These are phyloP conservation scores for Ustilaginoidea virens DNA, from an alignment of 2,329 filamentous ascomycete genomes.

Conservation along the genomic window DNA sequence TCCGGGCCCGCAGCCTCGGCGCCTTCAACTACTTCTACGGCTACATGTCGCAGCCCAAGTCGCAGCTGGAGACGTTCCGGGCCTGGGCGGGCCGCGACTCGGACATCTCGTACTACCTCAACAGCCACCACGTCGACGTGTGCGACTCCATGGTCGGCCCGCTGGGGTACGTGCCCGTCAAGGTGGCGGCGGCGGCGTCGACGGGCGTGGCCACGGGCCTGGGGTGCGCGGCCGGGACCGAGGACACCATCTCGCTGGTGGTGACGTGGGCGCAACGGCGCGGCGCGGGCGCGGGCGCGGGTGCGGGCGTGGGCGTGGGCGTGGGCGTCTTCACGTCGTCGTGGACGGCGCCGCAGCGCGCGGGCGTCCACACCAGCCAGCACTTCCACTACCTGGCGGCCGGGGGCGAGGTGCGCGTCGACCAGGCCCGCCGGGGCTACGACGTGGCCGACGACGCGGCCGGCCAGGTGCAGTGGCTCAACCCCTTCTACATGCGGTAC, in stretches of 20 bases:
- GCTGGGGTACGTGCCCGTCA: conserved; percentile 57
- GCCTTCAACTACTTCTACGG: conserved; percentile 98
- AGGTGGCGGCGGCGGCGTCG: conserved; percentile 63
- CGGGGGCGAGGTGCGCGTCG: conserved; percentile 72
- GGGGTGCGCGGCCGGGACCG: conserved; percentile 66
- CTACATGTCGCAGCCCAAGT: conserved; percentile 92
- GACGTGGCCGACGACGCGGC: conserved; percentile 74
- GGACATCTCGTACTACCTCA: conserved; percentile 92
- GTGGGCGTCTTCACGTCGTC: conserved; percentile 87
- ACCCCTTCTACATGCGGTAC: conserved; percentile 93
- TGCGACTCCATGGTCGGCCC: conserved; percentile 78
- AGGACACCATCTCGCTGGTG: conserved; percentile 84
- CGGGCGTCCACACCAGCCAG: conserved; percentile 91
- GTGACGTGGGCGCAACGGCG: conserved; percentile 72
- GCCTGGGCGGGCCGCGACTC: conserved; percentile 85
- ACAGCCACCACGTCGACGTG: conserved; percentile 87
- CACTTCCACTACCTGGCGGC: conserved; percentile 90
- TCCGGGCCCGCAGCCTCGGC: conserved; percentile 60
- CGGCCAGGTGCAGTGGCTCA: conserved; percentile 67
- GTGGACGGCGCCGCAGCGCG: conserved; percentile 86
- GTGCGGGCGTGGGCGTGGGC: conserved; percentile 34
- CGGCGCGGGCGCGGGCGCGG: conserved; percentile 51
- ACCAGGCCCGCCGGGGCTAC: conserved; percentile 90
- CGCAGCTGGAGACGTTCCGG: conserved; percentile 85
- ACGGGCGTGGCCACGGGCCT: conserved; percentile 65